Conservation (phyloP, 108 stramenopile species). For the Nannochloropsis gaditana region DNA sequence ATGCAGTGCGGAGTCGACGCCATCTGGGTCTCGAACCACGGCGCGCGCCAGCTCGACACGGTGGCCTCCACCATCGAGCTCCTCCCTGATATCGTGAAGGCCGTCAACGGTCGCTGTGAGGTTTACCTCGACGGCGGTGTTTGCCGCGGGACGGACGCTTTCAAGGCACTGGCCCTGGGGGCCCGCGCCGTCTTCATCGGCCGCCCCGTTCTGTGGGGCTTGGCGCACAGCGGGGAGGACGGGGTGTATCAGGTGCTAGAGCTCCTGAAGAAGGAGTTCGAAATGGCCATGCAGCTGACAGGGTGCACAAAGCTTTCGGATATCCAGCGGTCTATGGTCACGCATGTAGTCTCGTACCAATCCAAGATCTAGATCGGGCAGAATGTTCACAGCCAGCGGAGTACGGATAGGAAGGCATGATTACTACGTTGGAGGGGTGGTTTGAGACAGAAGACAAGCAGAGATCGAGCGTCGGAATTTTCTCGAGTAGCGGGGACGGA, state of each 20-base stretch:
- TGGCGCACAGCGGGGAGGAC: constrained; percentile 61
- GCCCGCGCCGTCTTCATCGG: constrained; percentile 91
- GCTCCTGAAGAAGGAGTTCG: constrained; percentile 53
- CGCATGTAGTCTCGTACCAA: constrained; percentile 39
- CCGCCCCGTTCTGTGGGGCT: constrained; percentile 89
- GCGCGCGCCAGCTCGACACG: constrained; percentile 92
- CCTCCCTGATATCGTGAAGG: constrained; percentile 81
- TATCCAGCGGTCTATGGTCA: constrained; percentile 46
- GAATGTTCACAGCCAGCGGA: too few species aligned
- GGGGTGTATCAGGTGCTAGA: constrained; percentile 50
- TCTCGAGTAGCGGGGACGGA: too few species aligned
- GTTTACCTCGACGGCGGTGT: constrained; percentile 95
- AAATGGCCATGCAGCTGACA: constrained; percentile 52
- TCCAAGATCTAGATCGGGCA: not conserved
- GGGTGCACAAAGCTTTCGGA: constrained; percentile 46
- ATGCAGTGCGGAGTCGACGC: constrained; percentile 85
- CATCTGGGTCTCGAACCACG: constrained; percentile 97
- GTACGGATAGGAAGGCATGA: too few species aligned
- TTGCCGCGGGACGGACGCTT: constrained; percentile 92
- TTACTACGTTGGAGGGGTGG: too few species aligned
- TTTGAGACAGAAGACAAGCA: too few species aligned
- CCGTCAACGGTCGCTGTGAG: constrained; percentile 77
- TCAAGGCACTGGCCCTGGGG: constrained; percentile 88
- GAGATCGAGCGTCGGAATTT: too few species aligned
- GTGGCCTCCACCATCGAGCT: constrained; percentile 88